Evolutionary conservation across 163 green algal genomes (phyloP).

Genomic region (Volvox carteri): DNA sequence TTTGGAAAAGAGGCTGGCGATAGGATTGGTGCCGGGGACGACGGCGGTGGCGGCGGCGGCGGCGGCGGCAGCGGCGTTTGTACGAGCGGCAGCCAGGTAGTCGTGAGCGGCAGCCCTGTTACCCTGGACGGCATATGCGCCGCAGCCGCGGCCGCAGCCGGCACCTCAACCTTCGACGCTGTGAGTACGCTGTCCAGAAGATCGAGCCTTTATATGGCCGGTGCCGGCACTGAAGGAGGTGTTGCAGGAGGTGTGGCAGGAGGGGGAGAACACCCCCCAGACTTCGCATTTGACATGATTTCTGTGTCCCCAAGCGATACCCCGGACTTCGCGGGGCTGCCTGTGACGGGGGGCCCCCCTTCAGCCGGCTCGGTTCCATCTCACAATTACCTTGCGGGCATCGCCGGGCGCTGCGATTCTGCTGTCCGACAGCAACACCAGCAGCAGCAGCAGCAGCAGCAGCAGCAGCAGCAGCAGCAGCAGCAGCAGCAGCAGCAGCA

Average conservation of each 20-base stretch:
- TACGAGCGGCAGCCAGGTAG: background rate
- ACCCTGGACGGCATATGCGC: background rate
- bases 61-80: background rate
- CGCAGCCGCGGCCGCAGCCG: too few relatives aligned
- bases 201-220: background rate
- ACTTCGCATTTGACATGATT: constrained; percentile 1
- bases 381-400: too few relatives aligned
- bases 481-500: background rate
- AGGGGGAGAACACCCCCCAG: background rate
- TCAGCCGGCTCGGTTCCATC: too few relatives aligned
- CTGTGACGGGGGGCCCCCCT: too few relatives aligned
- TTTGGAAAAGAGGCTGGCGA: background rate
- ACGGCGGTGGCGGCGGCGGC: background rate
- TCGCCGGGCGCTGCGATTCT: background rate
- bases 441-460: background rate
- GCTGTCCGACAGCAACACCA: background rate
- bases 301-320: background rate
- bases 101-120: background rate
- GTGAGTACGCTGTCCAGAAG: background rate
- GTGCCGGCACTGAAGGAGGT: background rate
- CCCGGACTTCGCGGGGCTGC: background rate
- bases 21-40: background rate
- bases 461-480: background rate
- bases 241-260: background rate
- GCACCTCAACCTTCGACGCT: too few relatives aligned